Percentiles rank a stretch among this genome's conserved stretches.
phyloP scores from a whole-genome alignment of 2,329 filamentous ascomycete species.

The Blastomyces gilchristii region DNA sequence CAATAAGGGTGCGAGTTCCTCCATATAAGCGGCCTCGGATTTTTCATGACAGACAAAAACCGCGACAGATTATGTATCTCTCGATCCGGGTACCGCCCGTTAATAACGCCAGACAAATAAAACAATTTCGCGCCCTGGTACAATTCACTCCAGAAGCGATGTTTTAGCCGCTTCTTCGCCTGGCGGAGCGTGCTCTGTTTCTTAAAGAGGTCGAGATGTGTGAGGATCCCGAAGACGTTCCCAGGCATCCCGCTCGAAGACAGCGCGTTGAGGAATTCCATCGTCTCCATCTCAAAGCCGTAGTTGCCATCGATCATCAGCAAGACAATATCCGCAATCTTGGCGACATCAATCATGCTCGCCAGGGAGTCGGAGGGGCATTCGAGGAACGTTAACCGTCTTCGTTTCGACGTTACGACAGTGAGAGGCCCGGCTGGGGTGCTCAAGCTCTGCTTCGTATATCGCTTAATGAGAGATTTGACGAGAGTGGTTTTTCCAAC shows the following conservation, averaged over 20 bases:
- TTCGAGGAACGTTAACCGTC: slow-evolving; percentile 90
- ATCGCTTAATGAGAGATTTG: slow-evolving; percentile 86
- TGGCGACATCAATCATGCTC: slow-evolving; percentile 92
- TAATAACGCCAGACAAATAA: slow-evolving; percentile 91
- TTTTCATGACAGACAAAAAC: slow-evolving; percentile 98
- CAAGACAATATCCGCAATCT: slow-evolving; percentile 92
- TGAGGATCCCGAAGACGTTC: slow-evolving; percentile 94
- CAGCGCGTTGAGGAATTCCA: slow-evolving; percentile 95
- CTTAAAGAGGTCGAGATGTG: slow-evolving; percentile 88
- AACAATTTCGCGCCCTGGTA: slow-evolving; percentile 97
- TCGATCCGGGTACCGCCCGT: slow-evolving; percentile 90
- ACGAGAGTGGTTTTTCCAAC: slow-evolving; percentile 87
- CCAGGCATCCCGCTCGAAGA: slow-evolving; percentile 95
- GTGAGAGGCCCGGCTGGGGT: slow-evolving; percentile 87
- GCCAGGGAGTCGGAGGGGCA: slow-evolving; percentile 89
- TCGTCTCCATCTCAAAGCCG: slow-evolving; percentile 99
- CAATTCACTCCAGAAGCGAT: slow-evolving; percentile 90
- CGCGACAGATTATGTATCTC: slow-evolving; percentile 92
- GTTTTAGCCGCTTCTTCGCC: slow-evolving; percentile 92
- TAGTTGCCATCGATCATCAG: slow-evolving; percentile 99
- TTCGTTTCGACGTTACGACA: slow-evolving; percentile 90
- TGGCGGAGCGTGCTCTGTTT: slow-evolving; percentile 86
- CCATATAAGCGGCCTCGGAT: slow-evolving; percentile 91
- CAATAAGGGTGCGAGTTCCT: slow-evolving; percentile 92
- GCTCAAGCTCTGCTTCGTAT: slow-evolving; percentile 89